These are phyloP conservation scores for Kluyveromyces dobzhanskii DNA, from an alignment of 805 yeast species.

Conservation along the genomic window DNA sequence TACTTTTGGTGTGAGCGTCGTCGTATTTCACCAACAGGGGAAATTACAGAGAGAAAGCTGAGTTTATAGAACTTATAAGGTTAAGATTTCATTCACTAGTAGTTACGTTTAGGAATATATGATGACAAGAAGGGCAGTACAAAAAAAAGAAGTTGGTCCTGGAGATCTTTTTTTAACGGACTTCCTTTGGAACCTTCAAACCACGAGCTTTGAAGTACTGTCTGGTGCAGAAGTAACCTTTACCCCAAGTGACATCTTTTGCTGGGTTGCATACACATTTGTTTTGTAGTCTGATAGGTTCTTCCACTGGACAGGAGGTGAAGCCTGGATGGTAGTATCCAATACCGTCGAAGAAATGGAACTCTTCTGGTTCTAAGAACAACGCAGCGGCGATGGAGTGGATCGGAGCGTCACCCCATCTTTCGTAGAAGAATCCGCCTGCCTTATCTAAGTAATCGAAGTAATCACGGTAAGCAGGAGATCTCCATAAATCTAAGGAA, in stretches of 20 bases:
- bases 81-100: too few relatives aligned
- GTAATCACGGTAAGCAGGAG: constrained; percentile 46
- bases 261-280: constrained; percentile 55
- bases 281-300: constrained; percentile 44
- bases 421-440: constrained; percentile 79
- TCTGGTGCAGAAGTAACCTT: constrained; percentile 59
- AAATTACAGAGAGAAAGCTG: too few relatives aligned
- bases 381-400: constrained; percentile 70
- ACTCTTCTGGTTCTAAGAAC: constrained; percentile 44
- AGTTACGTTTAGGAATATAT: too few relatives aligned
- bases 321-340: constrained; percentile 73
- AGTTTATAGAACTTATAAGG: too few relatives aligned
- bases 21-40: too few relatives aligned
- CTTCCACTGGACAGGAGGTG: constrained; percentile 50
- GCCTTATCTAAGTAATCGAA: constrained; percentile 53
- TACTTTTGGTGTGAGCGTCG: too few relatives aligned
- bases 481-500: constrained; percentile 59
- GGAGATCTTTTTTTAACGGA: not conserved
- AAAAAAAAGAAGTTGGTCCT: too few relatives aligned
- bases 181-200: constrained; percentile 15
- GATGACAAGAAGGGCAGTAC: too few relatives aligned
- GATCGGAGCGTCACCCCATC: constrained; percentile 96
- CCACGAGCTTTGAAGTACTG: constrained; percentile 39
- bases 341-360: constrained; percentile 66
- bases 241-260: constrained; percentile 62